A percentile compares a stretch with the other conserved stretches of the same genome.
Evolutionary conservation across 306 rosid species (phyloP).

Genomic region (Urtica urens): DNA sequence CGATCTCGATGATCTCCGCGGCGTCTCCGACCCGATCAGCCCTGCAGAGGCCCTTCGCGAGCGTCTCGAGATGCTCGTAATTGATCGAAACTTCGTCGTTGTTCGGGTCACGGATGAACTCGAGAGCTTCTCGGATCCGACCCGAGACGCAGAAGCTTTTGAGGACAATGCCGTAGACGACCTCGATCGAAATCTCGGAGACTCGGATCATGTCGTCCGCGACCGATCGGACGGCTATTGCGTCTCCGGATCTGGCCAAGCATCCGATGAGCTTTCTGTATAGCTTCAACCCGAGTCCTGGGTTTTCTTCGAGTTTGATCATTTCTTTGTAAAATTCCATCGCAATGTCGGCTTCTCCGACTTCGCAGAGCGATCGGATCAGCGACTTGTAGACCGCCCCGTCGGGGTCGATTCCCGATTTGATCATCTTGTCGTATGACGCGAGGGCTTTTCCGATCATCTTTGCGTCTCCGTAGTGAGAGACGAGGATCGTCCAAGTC

Average conservation of each 20-base stretch:
- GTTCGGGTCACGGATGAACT: constrained; percentile 60
- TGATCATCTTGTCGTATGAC: constrained; percentile 47
- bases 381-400: constrained; percentile 41
- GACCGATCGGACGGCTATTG: constrained; percentile 35
- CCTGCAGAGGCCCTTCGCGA: constrained; percentile 70
- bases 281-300: constrained; percentile 37
- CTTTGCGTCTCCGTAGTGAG: constrained; percentile 55
- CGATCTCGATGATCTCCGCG: constrained; percentile 59
- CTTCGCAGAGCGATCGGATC: constrained; percentile 42
- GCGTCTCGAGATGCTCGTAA: constrained; percentile 44
- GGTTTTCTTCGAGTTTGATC: constrained; percentile 36
- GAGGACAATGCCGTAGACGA: constrained; percentile 42
- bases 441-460: constrained; percentile 48
- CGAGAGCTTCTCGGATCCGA: constrained; percentile 67
- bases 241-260: constrained; percentile 51
- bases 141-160: constrained; percentile 58
- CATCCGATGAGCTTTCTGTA: constrained; percentile 47
- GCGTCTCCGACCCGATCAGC: constrained; percentile 55
- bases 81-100: constrained; percentile 42
- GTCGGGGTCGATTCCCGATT: constrained; percentile 55
- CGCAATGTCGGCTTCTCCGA: constrained; percentile 62
- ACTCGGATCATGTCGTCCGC: constrained; percentile 55
- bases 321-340: constrained; percentile 80
- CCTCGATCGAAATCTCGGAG: constrained; percentile 35
- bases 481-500: constrained; percentile 76